phyloP scores from a whole-genome alignment of 495 filamentous ascomycete genomes.

The Pyrenopolyporus hunteri region DNA sequence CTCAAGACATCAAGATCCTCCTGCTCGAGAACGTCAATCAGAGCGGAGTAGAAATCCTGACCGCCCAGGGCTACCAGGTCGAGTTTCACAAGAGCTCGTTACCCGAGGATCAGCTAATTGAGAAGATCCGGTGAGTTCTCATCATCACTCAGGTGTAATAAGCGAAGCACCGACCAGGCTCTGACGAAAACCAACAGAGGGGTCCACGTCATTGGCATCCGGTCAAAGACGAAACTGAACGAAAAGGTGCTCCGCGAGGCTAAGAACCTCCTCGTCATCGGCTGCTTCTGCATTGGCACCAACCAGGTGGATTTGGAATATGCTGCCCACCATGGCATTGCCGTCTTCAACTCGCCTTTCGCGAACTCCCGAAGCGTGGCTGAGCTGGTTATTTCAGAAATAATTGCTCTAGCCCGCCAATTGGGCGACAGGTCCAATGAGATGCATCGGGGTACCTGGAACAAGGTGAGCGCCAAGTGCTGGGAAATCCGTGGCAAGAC shows the following conservation, averaged over 20 bases:
- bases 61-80: conserved; percentile 91
- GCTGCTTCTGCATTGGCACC: conserved; percentile 99
- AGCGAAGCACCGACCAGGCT: not conserved
- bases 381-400: conserved; percentile 92
- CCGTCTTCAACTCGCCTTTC: conserved; percentile 99
- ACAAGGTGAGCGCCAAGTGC: conserved; percentile 94
- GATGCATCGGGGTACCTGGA: conserved; percentile 95
- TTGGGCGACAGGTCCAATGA: conserved; percentile 92
- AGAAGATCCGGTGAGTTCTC: conserved; percentile 84
- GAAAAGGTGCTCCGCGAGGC: conserved; percentile 85
- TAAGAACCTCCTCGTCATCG: conserved; percentile 92
- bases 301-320: conserved; percentile 96
- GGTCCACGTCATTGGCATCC: conserved; percentile 96
- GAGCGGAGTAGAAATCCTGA: conserved; percentile 82
- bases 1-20: conserved; percentile 93
- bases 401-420: conserved; percentile 89
- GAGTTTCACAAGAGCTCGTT: conserved; percentile 88
- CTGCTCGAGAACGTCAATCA: conserved; percentile 95
- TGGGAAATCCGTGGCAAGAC: conserved; percentile 99
- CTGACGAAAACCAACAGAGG: conserved; percentile 60
- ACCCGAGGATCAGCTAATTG: conserved; percentile 89
- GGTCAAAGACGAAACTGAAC: conserved; percentile 95
- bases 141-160: not conserved
- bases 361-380: conserved; percentile 97
- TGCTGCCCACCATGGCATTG: conserved; percentile 89